phyloP scores from a whole-genome alignment of 2,329 filamentous ascomycete genomes.

The Cadophora sp. region DNA sequence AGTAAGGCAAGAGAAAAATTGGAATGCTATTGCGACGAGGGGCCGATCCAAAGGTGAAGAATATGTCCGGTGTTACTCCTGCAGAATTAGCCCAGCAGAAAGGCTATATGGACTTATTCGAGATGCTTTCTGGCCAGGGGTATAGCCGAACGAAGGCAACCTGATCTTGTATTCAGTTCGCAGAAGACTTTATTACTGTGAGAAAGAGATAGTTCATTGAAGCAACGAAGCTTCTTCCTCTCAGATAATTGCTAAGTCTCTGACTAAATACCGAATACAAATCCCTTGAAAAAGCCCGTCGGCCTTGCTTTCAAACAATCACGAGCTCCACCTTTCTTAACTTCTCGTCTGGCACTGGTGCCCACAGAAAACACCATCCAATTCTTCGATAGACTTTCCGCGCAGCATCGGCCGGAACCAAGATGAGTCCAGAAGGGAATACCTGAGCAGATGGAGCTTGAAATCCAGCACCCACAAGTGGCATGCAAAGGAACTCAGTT shows the following conservation, averaged over 20 bases:
- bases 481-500: conserved; percentile 1
- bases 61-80: not conserved
- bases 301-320: not conserved
- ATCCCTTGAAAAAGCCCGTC: too few species aligned
- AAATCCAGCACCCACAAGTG: not conserved
- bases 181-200: too few species aligned
- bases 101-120: not conserved
- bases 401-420: not conserved
- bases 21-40: not conserved
- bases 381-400: not conserved
- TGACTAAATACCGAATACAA: too few species aligned
- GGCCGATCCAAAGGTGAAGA: not conserved
- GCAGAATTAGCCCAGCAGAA: not conserved
- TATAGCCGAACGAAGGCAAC: too few species aligned
- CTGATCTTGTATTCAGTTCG: too few species aligned
- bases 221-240: too few species aligned
- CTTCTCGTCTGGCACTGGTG: not conserved
- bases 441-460: not conserved
- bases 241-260: too few species aligned
- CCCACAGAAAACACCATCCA: conserved; percentile 4
- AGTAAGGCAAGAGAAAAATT: not conserved
- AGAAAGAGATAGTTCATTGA: too few species aligned
- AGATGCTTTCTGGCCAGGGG: not conserved
- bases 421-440: not conserved
- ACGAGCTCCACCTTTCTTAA: not conserved